These are phyloP conservation scores for Gamarada debralockiae DNA, from an alignment of 495 filamentous ascomycete species.

Conservation along the genomic window DNA sequence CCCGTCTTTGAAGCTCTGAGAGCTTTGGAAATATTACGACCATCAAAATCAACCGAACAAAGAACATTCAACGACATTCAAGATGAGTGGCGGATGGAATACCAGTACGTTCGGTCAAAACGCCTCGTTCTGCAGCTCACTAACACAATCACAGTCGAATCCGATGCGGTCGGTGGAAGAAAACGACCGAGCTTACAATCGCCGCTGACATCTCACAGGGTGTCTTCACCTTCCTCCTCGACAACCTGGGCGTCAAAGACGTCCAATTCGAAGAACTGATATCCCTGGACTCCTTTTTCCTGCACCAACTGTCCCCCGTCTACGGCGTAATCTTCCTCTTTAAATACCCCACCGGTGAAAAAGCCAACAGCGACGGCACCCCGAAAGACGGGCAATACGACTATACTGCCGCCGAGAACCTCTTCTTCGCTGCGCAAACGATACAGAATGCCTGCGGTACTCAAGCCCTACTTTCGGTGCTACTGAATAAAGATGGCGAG, in stretches of 20 bases:
- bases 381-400: constrained; percentile 80
- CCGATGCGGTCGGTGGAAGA: constrained; percentile 70
- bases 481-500: constrained; percentile 72
- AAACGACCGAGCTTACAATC: constrained; percentile 1
- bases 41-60: background rate
- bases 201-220: constrained; percentile 51
- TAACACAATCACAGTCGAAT: constrained; percentile 70
- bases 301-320: constrained; percentile 74
- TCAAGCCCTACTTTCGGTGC: constrained; percentile 87
- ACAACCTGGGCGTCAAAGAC: constrained; percentile 85
- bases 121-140: constrained; percentile 8
- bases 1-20: background rate
- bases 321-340: constrained; percentile 99
- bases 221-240: constrained; percentile 92
- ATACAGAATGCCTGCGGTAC: constrained; percentile 99
- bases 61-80: constrained; percentile 14
- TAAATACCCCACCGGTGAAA: constrained; percentile 84
- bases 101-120: constrained; percentile 37
- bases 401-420: constrained; percentile 59
- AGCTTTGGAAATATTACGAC: background rate
- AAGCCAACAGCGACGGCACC: constrained; percentile 51
- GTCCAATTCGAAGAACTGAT: constrained; percentile 98
- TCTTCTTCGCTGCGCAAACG: constrained; percentile 96
- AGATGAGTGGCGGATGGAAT: constrained; percentile 58
- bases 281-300: constrained; percentile 75